Evolutionary conservation across 306 rosid genomes (phyloP).

Genomic region (Acmispon strigosus): DNA sequence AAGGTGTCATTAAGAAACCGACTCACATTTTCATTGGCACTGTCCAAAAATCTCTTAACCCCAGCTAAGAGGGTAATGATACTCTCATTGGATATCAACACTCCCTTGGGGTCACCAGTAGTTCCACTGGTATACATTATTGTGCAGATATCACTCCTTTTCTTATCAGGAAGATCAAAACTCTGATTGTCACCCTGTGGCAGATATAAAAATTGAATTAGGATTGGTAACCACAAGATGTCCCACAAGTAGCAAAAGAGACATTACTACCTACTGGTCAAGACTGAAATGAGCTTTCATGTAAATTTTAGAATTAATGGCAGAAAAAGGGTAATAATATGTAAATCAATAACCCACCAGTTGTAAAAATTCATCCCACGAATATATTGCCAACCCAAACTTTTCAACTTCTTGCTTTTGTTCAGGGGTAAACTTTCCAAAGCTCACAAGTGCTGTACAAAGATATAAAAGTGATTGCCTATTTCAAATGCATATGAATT

Average conservation of each 20-base stretch:
- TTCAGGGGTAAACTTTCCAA: conserved; percentile 66
- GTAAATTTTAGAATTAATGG: background rate
- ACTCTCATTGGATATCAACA: conserved; percentile 76
- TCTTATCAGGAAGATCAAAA: conserved; percentile 76
- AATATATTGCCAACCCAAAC: conserved; percentile 55
- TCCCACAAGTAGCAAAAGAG: background rate
- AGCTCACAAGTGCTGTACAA: conserved; percentile 78
- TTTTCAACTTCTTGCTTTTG: conserved; percentile 63
- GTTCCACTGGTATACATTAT: conserved; percentile 99
- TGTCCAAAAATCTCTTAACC: conserved; percentile 51
- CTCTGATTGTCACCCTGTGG: conserved; percentile 59
- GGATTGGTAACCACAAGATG: conserved; percentile 17
- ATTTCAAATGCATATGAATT: background rate
- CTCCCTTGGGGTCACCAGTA: conserved; percentile 98
- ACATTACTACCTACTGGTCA: background rate
- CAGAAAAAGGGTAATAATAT: background rate
- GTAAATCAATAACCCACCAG: conserved; percentile 48
- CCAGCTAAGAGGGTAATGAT: conserved; percentile 79
- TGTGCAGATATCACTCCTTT: conserved; percentile 73
- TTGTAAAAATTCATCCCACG: conserved; percentile 79
- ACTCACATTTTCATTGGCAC: conserved; percentile 57
- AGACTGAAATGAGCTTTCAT: conserved; percentile 7
- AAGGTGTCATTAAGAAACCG: conserved; percentile 14
- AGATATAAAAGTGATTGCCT: conserved; percentile 13
- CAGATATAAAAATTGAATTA: conserved; percentile 22